Percentiles rank a stretch among this genome's conserved stretches.
These are phyloP conservation scores for Serendipita sp. DNA, from an alignment of 768 basidiomycete species.

Conservation along the genomic window DNA sequence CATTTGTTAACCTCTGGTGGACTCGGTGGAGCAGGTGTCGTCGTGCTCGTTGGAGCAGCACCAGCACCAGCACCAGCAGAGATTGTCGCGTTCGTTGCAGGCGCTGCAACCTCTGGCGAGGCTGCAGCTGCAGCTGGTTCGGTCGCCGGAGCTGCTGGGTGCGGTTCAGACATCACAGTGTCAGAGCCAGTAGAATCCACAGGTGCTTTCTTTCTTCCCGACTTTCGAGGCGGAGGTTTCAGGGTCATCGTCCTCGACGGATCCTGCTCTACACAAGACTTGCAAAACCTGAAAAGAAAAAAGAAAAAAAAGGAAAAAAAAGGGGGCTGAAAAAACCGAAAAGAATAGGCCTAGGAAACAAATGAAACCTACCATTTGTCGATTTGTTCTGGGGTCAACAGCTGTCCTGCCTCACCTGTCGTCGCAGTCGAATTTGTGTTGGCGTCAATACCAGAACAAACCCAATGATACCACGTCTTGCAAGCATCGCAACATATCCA, in stretches of 20 bases:
- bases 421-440: constrained; percentile 18
- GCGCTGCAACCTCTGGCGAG: neutral
- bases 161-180: neutral
- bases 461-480: constrained; percentile 74
- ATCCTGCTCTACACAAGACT: constrained; percentile 41
- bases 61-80: neutral
- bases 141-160: neutral
- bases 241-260: constrained; percentile 47
- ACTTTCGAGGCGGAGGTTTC: constrained; percentile 68
- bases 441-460: constrained; percentile 50
- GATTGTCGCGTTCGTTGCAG: neutral
- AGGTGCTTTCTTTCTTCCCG: constrained; percentile 36
- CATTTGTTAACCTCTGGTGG: constrained; percentile 47
- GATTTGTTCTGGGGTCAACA: constrained; percentile 33
- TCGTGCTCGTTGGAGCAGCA: constrained; percentile 10
- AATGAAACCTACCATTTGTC: constrained; percentile 52
- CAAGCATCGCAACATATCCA: constrained; percentile 77
- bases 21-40: constrained; percentile 38
- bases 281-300: constrained; percentile 42
- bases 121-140: neutral
- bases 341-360: too few species aligned
- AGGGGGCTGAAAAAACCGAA: too few species aligned
- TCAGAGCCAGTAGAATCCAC: neutral
- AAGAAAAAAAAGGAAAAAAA: too few species aligned
- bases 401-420: neutral